These are phyloP conservation scores for Mycena pura DNA, from an alignment of 768 basidiomycete genomes.

Conservation along the genomic window DNA sequence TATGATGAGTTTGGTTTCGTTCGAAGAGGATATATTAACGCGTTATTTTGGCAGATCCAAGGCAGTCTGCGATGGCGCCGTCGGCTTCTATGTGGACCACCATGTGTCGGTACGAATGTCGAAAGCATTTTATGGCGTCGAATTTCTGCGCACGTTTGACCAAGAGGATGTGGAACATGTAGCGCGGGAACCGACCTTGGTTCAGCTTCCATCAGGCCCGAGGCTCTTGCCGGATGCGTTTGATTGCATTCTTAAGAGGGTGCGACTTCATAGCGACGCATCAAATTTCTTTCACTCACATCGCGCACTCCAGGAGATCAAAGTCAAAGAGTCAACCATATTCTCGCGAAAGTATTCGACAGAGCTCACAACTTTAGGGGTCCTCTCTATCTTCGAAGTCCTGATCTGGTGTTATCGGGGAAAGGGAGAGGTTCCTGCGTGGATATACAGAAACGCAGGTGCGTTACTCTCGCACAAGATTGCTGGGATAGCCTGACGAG, in stretches of 20 bases:
- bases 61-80: constrained; percentile 83
- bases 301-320: constrained; percentile 60
- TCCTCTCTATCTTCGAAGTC: constrained; percentile 82
- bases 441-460: constrained; percentile 72
- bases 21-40: constrained; percentile 16
- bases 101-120: constrained; percentile 84
- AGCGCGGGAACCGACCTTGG: constrained; percentile 66
- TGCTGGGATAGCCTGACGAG: not conserved
- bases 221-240: constrained; percentile 83
- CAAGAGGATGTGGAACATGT: constrained; percentile 70
- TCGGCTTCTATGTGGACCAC: constrained; percentile 86
- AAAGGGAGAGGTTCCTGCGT: constrained; percentile 71
- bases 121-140: constrained; percentile 84
- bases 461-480: constrained; percentile 26
- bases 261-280: constrained; percentile 42
- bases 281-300: constrained; percentile 3
- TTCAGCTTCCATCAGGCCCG: constrained; percentile 80
- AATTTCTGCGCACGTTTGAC: constrained; percentile 75
- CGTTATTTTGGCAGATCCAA: constrained; percentile 62
- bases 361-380: constrained; percentile 76
- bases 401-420: constrained; percentile 87
- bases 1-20: constrained; percentile 39
- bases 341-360: constrained; percentile 86
- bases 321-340: constrained; percentile 82
- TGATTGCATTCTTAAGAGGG: constrained; percentile 78